Percentiles rank a stretch among this genome's conserved stretches.
Conservation (phyloP, 495 filamentous ascomycete genomes). For the Aspergillus conjunctus region DNA sequence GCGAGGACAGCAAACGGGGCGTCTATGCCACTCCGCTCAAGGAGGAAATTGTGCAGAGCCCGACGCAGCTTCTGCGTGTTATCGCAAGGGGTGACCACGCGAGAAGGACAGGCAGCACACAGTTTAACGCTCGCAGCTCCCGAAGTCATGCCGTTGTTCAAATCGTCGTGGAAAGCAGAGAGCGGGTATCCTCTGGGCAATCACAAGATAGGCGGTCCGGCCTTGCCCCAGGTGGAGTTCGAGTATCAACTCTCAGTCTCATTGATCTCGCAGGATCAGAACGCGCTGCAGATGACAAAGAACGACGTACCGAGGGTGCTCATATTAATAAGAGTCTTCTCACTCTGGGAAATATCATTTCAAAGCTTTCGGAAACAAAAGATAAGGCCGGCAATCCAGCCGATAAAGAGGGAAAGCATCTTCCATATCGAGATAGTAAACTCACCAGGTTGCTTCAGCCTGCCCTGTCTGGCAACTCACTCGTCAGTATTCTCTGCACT, state of each 20-base stretch:
- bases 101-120: slow-evolving; percentile 85
- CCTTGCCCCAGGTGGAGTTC: slow-evolving; percentile 83
- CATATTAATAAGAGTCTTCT: slow-evolving; percentile 98
- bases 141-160: slow-evolving; percentile 98
- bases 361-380: slow-evolving; percentile 78
- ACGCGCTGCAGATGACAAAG: slow-evolving; percentile 91
- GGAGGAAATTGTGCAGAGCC: slow-evolving; percentile 98
- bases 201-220: slow-evolving; percentile 72
- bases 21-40: slow-evolving; percentile 96
- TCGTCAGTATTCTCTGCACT: slow-evolving; percentile 96
- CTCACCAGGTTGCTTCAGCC: slow-evolving; percentile 91
- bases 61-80: slow-evolving; percentile 90
- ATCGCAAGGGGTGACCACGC: slow-evolving; percentile 94
- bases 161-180: slow-evolving; percentile 96
- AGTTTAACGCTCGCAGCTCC: slow-evolving; percentile 94
- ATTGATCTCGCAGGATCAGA: slow-evolving; percentile 98
- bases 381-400: slow-evolving; percentile 74
- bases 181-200: slow-evolving; percentile 65
- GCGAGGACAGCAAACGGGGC: slow-evolving; percentile 93
- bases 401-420: slow-evolving; percentile 83
- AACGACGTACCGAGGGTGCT: slow-evolving; percentile 89
- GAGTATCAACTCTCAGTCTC: slow-evolving; percentile 90
- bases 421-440: slow-evolving; percentile 97
- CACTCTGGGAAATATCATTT: slow-evolving; percentile 94
- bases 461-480: slow-evolving; percentile 87